Evolutionary conservation across 2,329 filamentous ascomycete species (phyloP).

Genomic region (Arthrobotrys pseudoclavata): DNA sequence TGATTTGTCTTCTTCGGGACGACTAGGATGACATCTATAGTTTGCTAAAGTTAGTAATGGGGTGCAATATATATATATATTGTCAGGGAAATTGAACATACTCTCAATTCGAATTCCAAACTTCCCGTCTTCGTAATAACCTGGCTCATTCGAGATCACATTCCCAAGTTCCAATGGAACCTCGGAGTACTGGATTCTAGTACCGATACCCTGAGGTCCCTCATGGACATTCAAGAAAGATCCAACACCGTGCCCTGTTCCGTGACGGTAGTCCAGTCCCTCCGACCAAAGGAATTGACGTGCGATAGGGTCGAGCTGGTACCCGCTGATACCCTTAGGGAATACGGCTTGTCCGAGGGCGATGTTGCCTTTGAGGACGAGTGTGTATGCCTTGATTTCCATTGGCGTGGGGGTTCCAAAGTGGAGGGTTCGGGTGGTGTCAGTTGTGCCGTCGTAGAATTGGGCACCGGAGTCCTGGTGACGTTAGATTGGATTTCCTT

Average conservation of each 20-base stretch:
- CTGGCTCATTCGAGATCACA: constrained; percentile 94
- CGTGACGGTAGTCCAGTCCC: constrained; percentile 94
- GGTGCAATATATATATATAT: neutral
- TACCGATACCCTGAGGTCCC: constrained; percentile 95
- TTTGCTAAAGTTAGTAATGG: constrained; percentile 35
- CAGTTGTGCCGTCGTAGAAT: constrained; percentile 93
- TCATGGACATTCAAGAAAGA: constrained; percentile 98
- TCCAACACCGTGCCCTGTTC: constrained; percentile 94
- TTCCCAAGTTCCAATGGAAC: constrained; percentile 91
- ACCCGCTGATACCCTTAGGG: constrained; percentile 94
- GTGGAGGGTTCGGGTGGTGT: constrained; percentile 92
- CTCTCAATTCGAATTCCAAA: constrained; percentile 97
- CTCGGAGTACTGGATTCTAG: constrained; percentile 89
- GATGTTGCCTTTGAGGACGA: constrained; percentile 95
- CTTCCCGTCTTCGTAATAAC: constrained; percentile 94
- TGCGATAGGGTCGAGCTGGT: constrained; percentile 87
- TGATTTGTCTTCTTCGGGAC: constrained; percentile 87
- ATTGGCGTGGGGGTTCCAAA: constrained; percentile 86
- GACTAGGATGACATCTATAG: constrained; percentile 83
- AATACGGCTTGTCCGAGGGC: constrained; percentile 87
- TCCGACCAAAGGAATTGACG: constrained; percentile 93
- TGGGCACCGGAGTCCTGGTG: constrained; percentile 87
- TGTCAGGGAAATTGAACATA: constrained; percentile 64
- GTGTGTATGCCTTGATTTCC: constrained; percentile 89
- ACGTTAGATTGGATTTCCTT: neutral